phyloP scores from a whole-genome alignment of 495 filamentous ascomycete genomes.

The Penicillium longicatenatum region DNA sequence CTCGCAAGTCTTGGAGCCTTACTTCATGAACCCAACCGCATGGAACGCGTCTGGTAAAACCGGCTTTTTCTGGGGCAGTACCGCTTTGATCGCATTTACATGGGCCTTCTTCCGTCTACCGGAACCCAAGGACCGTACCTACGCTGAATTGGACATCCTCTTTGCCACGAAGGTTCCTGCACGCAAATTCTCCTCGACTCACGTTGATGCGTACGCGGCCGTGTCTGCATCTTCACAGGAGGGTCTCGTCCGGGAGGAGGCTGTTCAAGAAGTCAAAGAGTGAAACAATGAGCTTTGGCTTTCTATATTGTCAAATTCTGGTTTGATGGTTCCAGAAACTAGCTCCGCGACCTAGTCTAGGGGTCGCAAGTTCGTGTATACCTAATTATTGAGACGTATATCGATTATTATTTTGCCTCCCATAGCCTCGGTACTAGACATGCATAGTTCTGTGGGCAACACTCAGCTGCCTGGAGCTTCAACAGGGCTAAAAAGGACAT shows the following conservation, averaged over 20 bases:
- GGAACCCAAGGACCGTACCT: conserved; percentile 64
- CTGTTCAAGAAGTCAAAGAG: conserved; percentile 15
- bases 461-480: too few relatives aligned
- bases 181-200: conserved; percentile 59
- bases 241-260: conserved; percentile 17
- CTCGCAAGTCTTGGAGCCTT: conserved; percentile 63
- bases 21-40: conserved; percentile 67
- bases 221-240: conserved; percentile 20
- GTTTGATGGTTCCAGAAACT: background rate
- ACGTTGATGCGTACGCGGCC: conserved; percentile 57
- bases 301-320: background rate
- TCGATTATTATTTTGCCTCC: too few relatives aligned
- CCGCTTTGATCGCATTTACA: conserved; percentile 61
- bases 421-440: too few relatives aligned
- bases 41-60: conserved; percentile 68
- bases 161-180: conserved; percentile 61
- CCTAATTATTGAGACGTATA: too few relatives aligned
- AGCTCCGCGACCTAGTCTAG: background rate
- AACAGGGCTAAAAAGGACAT: too few relatives aligned
- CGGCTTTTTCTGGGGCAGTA: conserved; percentile 70
- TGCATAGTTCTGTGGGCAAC: too few relatives aligned
- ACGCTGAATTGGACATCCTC: conserved; percentile 67
- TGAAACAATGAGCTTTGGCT: conserved; percentile 2
- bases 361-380: background rate
- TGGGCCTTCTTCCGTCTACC: conserved; percentile 72